Evolutionary conservation across 768 basidiomycete species (phyloP).

Genomic region (Suillus brevipes): DNA sequence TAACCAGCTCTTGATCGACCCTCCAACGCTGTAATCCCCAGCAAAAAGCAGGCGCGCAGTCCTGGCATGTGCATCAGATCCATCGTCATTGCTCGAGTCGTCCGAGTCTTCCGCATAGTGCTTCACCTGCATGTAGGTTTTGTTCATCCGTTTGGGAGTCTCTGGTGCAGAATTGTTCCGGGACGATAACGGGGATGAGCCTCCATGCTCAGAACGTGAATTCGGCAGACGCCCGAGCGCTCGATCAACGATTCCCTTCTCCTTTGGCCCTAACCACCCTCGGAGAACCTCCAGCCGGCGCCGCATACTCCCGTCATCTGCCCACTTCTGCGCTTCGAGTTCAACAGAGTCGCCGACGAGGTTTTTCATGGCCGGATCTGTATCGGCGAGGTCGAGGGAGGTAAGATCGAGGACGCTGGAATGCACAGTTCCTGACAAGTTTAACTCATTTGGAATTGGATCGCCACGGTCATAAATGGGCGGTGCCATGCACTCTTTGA

Average conservation of each 20-base stretch:
- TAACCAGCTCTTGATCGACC: conserved; percentile 16
- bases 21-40: conserved; percentile 32
- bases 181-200: neutral
- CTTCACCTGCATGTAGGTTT: neutral
- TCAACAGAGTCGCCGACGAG: conserved; percentile 57
- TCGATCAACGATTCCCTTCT: conserved; percentile 39
- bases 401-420: conserved; percentile 9
- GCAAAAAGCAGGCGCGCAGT: conserved; percentile 58
- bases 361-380: conserved; percentile 62
- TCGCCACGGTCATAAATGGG: neutral
- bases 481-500: conserved; percentile 52
- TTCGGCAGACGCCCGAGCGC: conserved; percentile 21
- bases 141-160: too few species aligned
- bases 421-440: conserved; percentile 9
- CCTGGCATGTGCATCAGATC: conserved; percentile 48
- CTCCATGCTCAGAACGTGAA: neutral
- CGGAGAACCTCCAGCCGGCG: conserved; percentile 47
- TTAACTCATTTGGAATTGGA: conserved; percentile 8
- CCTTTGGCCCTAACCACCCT: conserved; percentile 39
- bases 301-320: conserved; percentile 44
- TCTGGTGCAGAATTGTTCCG: neutral
- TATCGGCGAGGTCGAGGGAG: conserved; percentile 25
- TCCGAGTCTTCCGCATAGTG: conserved; percentile 40
- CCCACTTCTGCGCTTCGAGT: conserved; percentile 54
- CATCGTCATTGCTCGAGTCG: conserved; percentile 41